Conservation (phyloP, 805 yeast genomes). For the Hanseniaspora pseudoguilliermondii region DNA sequence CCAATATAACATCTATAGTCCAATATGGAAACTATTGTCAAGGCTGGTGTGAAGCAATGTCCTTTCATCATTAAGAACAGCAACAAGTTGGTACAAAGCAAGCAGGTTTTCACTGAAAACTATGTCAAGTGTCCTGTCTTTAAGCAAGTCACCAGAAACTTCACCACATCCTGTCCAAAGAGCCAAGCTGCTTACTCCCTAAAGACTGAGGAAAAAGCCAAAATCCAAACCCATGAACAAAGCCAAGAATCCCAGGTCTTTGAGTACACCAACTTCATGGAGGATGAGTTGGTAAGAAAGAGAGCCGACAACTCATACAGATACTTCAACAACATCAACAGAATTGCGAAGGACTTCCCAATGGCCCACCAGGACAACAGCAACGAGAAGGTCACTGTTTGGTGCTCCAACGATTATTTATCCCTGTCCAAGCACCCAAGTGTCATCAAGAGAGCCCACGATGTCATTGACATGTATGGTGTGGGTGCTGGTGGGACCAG, state of each 20-base stretch:
- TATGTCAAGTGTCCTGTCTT: slow-evolving; percentile 62
- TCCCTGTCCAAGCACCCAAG: slow-evolving; percentile 81
- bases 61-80: slow-evolving; percentile 12
- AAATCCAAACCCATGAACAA: slow-evolving; percentile 20
- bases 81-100: slow-evolving; percentile 10
- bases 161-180: slow-evolving; percentile 27
- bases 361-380: slow-evolving; percentile 69
- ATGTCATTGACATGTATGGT: slow-evolving; percentile 77
- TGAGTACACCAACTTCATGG: slow-evolving; percentile 57
- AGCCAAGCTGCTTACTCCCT: slow-evolving; percentile 26
- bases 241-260: slow-evolving; percentile 36
- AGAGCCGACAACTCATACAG: slow-evolving; percentile 85
- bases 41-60: slow-evolving; percentile 12
- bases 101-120: slow-evolving; percentile 10
- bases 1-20: too few relatives aligned
- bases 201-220: slow-evolving; percentile 23
- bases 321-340: slow-evolving; percentile 91
- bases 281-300: slow-evolving; percentile 55
- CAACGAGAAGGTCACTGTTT: slow-evolving; percentile 81
- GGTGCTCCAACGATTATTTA: slow-evolving; percentile 97
- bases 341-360: slow-evolving; percentile 89
- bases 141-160: slow-evolving; percentile 56
- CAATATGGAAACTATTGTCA: slow-evolving; percentile 5
- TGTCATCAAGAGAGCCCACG: slow-evolving; percentile 64
- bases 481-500: slow-evolving; percentile 99